Conservation (phyloP, 116 monocot species). For the Papilionanthe hybrid region DNA sequence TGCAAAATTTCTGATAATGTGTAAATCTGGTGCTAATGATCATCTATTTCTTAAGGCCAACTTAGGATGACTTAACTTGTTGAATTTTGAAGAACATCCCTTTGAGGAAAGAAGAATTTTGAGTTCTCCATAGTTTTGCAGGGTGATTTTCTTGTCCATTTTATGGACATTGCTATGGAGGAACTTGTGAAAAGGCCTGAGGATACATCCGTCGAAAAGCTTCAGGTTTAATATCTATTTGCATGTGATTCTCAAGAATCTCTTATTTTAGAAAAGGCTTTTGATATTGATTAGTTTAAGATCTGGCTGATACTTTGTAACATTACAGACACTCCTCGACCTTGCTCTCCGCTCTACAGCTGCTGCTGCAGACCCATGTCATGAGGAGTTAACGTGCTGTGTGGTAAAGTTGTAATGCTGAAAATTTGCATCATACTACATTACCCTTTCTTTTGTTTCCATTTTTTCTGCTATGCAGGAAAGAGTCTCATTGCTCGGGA, state of each 20-base stretch:
- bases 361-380: conserved; percentile 84
- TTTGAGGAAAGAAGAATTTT: conserved; percentile 2
- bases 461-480: conserved; percentile 42
- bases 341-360: conserved; percentile 91
- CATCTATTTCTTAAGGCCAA: background rate
- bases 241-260: background rate
- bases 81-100: conserved; percentile 1
- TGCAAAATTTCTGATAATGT: background rate
- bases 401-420: conserved; percentile 44
- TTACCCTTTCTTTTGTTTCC: conserved; percentile 10
- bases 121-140: conserved; percentile 25
- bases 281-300: conserved; percentile 7
- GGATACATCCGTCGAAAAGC: conserved; percentile 87
- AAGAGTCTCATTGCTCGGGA: conserved; percentile 69
- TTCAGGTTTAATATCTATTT: conserved; percentile 54
- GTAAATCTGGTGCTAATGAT: background rate
- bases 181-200: conserved; percentile 83
- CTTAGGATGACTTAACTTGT: background rate
- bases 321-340: conserved; percentile 82
- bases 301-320: background rate
- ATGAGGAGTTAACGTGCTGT: conserved; percentile 91
- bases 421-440: background rate
- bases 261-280: conserved; percentile 3
- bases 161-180: conserved; percentile 97
- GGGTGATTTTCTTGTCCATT: conserved; percentile 99